These are phyloP conservation scores for Boletales sp. DNA, from an alignment of 768 basidiomycete species.

Conservation along the genomic window DNA sequence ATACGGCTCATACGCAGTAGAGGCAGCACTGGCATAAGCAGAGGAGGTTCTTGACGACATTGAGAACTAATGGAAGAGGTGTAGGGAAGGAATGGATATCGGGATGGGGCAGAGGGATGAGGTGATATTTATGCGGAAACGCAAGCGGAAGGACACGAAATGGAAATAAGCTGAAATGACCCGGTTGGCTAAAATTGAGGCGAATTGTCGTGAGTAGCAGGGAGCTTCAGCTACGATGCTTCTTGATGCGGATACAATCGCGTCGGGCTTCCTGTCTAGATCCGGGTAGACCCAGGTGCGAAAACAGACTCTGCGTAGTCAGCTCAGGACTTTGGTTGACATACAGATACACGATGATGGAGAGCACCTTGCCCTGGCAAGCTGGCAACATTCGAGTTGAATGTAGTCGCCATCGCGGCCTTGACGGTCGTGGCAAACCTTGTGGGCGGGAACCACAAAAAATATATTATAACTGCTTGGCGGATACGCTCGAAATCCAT, in stretches of 20 bases:
- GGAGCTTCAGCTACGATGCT: slow-evolving; percentile 12
- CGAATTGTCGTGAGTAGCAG: slow-evolving; percentile 24
- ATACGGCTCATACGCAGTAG: slow-evolving; percentile 27
- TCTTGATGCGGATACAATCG: slow-evolving; percentile 27
- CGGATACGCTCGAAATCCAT: neutral
- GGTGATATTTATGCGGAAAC: slow-evolving; percentile 28
- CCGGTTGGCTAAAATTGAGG: slow-evolving; percentile 29
- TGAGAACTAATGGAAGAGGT: neutral
- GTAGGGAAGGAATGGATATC: slow-evolving; percentile 3
- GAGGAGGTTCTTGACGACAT: slow-evolving; percentile 29
- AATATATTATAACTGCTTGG: neutral
- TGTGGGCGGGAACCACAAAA: slow-evolving; percentile 20
- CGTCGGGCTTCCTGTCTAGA: slow-evolving; percentile 10
- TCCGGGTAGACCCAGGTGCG: slow-evolving; percentile 19
- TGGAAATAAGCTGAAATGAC: slow-evolving; percentile 15
- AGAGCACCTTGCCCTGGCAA: too few species aligned
- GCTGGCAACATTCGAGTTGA: too few species aligned
- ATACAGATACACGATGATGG: neutral
- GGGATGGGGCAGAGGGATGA: slow-evolving; percentile 1
- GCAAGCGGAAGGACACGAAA: slow-evolving; percentile 8
- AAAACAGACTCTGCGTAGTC: slow-evolving; percentile 4
- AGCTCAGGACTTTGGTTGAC: slow-evolving; percentile 2
- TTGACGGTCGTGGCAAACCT: slow-evolving; percentile 8
- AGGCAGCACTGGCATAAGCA: slow-evolving; percentile 26
- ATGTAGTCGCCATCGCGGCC: neutral